Evolutionary conservation across 164 flowering plant genomes (phyloP).

Genomic region (Nymphaea colorata): DNA sequence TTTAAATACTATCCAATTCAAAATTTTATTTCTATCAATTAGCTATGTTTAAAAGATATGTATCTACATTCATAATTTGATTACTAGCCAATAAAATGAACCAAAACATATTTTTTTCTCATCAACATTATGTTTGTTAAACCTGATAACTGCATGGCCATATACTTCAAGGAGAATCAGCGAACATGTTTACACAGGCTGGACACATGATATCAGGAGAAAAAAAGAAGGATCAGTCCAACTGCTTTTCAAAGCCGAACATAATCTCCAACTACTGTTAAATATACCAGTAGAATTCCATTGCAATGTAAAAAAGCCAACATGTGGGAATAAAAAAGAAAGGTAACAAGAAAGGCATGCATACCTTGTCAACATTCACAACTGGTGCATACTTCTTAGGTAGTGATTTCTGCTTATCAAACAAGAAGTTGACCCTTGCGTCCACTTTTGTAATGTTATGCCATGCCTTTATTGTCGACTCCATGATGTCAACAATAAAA

Average conservation of each 20-base stretch:
- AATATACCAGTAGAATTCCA: too few relatives aligned
- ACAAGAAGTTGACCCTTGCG: conserved; percentile 68
- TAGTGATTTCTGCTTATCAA: conserved; percentile 68
- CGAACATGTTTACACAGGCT: too few relatives aligned
- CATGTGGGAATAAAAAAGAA: background rate
- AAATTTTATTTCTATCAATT: too few relatives aligned
- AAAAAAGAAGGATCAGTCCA: background rate
- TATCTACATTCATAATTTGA: too few relatives aligned
- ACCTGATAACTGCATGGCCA: too few relatives aligned
- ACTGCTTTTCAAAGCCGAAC: background rate
- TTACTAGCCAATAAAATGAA: too few relatives aligned
- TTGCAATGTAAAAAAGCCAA: background rate
- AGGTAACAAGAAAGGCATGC: background rate
- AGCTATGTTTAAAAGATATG: too few relatives aligned
- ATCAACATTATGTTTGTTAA: too few relatives aligned
- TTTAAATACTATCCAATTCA: too few relatives aligned
- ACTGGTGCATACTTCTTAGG: conserved; percentile 76
- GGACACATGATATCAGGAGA: background rate
- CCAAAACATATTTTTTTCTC: too few relatives aligned
- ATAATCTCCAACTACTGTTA: too few relatives aligned
- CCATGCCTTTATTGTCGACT: conserved; percentile 69
- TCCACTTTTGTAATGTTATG: conserved; percentile 77
- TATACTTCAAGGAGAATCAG: too few relatives aligned
- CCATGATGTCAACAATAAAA: conserved; percentile 70
- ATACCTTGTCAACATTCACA: conserved; percentile 89